Evolutionary conservation across 208 protist species (phyloP), one percentile per base, ranked within the genome.

Genomic region (Crithidia mellificae): DNA sequence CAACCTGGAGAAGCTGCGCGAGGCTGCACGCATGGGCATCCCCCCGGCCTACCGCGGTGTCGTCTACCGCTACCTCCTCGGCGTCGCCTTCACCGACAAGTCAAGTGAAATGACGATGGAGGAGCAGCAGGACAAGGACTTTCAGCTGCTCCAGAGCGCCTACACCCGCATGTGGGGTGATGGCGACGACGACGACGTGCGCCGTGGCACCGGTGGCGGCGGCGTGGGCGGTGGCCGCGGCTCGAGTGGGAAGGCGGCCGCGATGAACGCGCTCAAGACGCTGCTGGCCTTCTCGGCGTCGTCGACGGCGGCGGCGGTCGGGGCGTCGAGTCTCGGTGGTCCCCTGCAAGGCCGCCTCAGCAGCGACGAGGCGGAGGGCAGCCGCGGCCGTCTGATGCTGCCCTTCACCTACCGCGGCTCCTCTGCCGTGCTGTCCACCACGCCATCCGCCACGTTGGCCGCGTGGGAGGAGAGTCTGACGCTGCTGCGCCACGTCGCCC

Each of bases 91-190:
- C 30, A 79, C 77, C 19, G 87, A 95, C 62, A 91, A 91, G 66
- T 93, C 87, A 17, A 78, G 77, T 43, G 87, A 95, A 72, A 91
- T 95, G 90, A 87, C 84, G 59, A 71, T 92, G 72, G 90, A 95
- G 62, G 75, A 83, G 19, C 56, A 75, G 72, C 90, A 90, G 68
- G 90, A 95, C 67, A 88, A 91, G 62, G 87, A 91, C 67, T 92
- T 93, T 65, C 71, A 85, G 38, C 62, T 71, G 25, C 61, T 95
- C 20, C 56, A 76, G 52, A 59, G 43, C 32, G 59, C 85, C n/a
- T 83, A 82, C 71, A 54, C 51, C 9, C 74, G 67, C 38, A 72
- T 83, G 51, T 81, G 72, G 72, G 68, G 58, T 27, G 61, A 36
- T 19, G 68, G 68, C 63, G 49, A 68, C 24, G 65, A 76, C 57